Evolutionary conservation across 257 asterid species (phyloP).

Genomic region (Rhazya stricta): DNA sequence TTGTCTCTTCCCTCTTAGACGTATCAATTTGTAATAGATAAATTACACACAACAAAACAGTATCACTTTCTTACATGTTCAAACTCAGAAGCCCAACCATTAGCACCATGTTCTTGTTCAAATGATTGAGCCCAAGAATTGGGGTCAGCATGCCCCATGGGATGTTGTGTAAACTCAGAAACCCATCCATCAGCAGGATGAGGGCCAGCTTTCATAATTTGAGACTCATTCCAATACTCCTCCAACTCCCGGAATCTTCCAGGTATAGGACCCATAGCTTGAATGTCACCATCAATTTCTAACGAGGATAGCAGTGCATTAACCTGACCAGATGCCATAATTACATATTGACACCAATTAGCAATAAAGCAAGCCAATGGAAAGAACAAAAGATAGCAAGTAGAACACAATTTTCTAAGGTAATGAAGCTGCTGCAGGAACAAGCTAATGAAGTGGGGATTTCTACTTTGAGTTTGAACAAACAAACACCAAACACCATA

Average conservation of each 20-base stretch:
- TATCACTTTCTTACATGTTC: slow-evolving; percentile 63
- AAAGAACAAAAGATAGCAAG: background rate
- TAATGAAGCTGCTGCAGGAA: background rate
- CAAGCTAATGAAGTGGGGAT: background rate
- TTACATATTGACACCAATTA: background rate
- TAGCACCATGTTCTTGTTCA: slow-evolving; percentile 84
- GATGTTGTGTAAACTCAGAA: slow-evolving; percentile 63
- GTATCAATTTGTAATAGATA: background rate
- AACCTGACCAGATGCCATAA: slow-evolving; percentile 48
- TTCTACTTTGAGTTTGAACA: background rate
- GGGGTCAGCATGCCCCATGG: slow-evolving; percentile 58
- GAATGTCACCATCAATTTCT: slow-evolving; percentile 73
- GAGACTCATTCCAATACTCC: slow-evolving; percentile 93
- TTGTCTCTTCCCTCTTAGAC: background rate
- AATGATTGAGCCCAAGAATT: slow-evolving; percentile 83
- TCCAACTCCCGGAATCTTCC: slow-evolving; percentile 81
- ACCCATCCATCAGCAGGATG: slow-evolving; percentile 83
- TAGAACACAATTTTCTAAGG: background rate
- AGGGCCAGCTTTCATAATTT: slow-evolving; percentile 57
- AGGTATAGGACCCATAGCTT: slow-evolving; percentile 65
- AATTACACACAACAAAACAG: slow-evolving; percentile 6
- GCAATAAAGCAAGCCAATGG: background rate
- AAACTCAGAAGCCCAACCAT: slow-evolving; percentile 97
- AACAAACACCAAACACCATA: background rate
- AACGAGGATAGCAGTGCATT: slow-evolving; percentile 80